phyloP scores from a whole-genome alignment of 2,329 filamentous ascomycete species.

The Fusarium nelsonii region DNA sequence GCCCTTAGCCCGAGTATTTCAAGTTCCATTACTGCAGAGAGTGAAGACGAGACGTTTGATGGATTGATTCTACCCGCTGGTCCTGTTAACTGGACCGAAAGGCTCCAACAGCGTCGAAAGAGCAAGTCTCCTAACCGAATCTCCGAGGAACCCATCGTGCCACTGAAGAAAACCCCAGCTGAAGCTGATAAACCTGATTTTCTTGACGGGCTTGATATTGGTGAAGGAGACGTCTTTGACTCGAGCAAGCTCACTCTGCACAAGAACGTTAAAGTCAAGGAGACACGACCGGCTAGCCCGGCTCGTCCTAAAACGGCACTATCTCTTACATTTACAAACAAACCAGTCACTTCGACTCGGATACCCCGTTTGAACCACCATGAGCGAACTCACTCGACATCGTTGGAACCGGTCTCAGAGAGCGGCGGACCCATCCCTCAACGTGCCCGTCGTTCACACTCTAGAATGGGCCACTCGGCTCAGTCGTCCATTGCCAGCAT shows the following conservation, averaged over 20 bases:
- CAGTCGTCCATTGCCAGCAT: slow-evolving; percentile 77
- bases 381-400: slow-evolving; percentile 75
- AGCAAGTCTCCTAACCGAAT: slow-evolving; percentile 68
- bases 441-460: slow-evolving; percentile 71
- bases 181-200: slow-evolving; percentile 78
- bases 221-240: slow-evolving; percentile 84
- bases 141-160: slow-evolving; percentile 53
- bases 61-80: slow-evolving; percentile 88
- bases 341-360: slow-evolving; percentile 72
- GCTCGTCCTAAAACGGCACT: slow-evolving; percentile 79
- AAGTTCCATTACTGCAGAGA: slow-evolving; percentile 91
- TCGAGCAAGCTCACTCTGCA: slow-evolving; percentile 85
- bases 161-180: slow-evolving; percentile 51
- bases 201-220: slow-evolving; percentile 87
- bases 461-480: slow-evolving; percentile 75
- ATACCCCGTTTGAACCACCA: slow-evolving; percentile 82
- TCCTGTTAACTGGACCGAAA: slow-evolving; percentile 84
- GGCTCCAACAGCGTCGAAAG: slow-evolving; percentile 78
- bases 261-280: slow-evolving; percentile 91
- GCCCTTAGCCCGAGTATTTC: slow-evolving; percentile 92
- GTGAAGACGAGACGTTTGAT: slow-evolving; percentile 91
- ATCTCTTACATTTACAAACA: slow-evolving; percentile 92
- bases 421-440: slow-evolving; percentile 78
- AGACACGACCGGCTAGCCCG: slow-evolving; percentile 75
- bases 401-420: slow-evolving; percentile 93